Base-by-base conservation (phyloP, 2,329 filamentous ascomycete genomes). In the Plenodomus biglobosus region DNA sequence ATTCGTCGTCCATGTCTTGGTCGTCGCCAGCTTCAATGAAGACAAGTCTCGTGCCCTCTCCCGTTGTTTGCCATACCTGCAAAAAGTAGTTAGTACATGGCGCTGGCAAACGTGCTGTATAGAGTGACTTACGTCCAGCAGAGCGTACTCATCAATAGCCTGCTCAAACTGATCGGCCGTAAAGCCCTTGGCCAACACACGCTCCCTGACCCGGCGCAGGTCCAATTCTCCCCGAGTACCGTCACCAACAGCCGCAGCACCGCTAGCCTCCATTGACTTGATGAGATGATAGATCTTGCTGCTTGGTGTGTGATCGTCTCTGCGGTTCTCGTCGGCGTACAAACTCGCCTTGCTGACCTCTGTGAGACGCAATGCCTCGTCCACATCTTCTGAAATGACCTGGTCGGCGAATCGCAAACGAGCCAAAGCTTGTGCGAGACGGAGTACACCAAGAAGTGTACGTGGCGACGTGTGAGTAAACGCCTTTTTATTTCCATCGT, bases 201-300 rank as follows among this genome's bases (percentile, higher is more conserved):
- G 79, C 73, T 96, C 92, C 70, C 92, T 84, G 51, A 99, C 90
- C 73, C 90, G 88, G 59, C 88, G 83, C 78, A 99, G 82, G 72
- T 87, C 94, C 62, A 99, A 76, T 73, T 96, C 92, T 17, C 88
- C 78, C 60, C 82, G 60, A 69, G 68, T 80, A 21, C 89, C 90
- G 39, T 90, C 85, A 36, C 88, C 85, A 60, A 92, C 91, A 47
- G 84, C 84, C 38, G 84, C 85, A 44, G 91, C 90, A 48, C 92
- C 92, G 44, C 85, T 86, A 64, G 95, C 92, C 38, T 90, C 86
- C 75, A 97, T 86, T 4, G 83, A 84, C 69, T 92, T 88, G 74
- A 99, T 90, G 57, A 99, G 83, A 71, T 95, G 94, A 76, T 95
- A 97, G 64, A 99, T 97, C 73, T 89, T 90, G 72, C 85, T 92